Percentiles rank a stretch among this genome's conserved stretches.
Evolutionary conservation across 169 alveolate genomes (phyloP).

Genomic region (Eimeria praecox): DNA sequence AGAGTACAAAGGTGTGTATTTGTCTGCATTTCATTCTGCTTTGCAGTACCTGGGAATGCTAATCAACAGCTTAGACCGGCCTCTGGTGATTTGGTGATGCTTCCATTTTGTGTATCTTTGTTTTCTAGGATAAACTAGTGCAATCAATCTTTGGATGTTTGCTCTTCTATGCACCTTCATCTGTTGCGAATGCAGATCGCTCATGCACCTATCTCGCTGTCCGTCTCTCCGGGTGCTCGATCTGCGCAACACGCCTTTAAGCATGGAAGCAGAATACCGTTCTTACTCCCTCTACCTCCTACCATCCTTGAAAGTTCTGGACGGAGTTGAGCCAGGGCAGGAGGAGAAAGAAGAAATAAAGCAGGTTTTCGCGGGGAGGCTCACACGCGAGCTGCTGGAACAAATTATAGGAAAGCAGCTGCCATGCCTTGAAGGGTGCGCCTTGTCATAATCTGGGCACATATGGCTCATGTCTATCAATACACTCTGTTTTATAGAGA

Average conservation of each 20-base stretch:
- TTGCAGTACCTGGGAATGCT: not conserved
- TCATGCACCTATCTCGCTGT: constrained; percentile 53
- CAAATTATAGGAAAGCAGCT: constrained; percentile 64
- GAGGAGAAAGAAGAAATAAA: constrained; percentile 42
- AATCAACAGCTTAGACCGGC: not conserved
- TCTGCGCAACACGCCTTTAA: constrained; percentile 57
- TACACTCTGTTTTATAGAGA: too few relatives aligned
- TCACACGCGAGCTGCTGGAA: constrained; percentile 78
- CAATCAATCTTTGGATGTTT: not conserved
- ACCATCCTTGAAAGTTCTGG: constrained; percentile 54
- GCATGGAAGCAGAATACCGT: constrained; percentile 73
- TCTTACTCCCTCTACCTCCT: constrained; percentile 72
- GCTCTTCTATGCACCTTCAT: not conserved
- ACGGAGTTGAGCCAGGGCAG: constrained; percentile 60
- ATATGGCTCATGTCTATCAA: too few relatives aligned
- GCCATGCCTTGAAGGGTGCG: constrained; percentile 75
- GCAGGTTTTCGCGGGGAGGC: constrained; percentile 74
- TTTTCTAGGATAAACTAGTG: not conserved
- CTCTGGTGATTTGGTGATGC: not conserved
- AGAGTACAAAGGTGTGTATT: not conserved
- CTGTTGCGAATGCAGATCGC: constrained; percentile 37
- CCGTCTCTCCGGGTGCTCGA: constrained; percentile 75
- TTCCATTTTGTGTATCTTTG: not conserved
- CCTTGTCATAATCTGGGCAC: not conserved
- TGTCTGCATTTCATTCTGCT: not conserved